Evolutionary conservation across 1,139 yeast genomes (phyloP), one percentile per base, ranked within the genome.

Genomic region (Geotrichum aggregatum): DNA sequence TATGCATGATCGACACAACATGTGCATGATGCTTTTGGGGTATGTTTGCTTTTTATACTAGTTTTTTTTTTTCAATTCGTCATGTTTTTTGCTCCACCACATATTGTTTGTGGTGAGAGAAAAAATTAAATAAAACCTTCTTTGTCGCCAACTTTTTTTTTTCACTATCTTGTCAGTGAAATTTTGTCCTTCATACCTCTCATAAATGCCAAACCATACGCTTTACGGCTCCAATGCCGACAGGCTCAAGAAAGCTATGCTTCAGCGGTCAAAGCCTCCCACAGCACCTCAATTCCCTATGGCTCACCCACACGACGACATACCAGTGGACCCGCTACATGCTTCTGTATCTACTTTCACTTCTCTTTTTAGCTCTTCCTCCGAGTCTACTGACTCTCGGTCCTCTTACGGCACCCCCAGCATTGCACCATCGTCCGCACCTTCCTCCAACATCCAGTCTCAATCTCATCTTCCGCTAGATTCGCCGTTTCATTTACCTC

Each of bases 171-270:
- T n/a, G n/a, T n/a, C n/a, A n/a, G n/a, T n/a, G n/a, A n/a, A n/a
- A n/a, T n/a, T n/a, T n/a, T n/a, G n/a, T n/a, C n/a, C n/a, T n/a
- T n/a, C n/a, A n/a, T n/a, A n/a, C n/a, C n/a, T n/a, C n/a, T n/a
- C n/a, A n/a, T n/a, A n/a, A n/a, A 40, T 40, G 44, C 11, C 44
- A 4, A 40, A 22, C 31, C 31, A 24, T 21, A 40, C 44, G 3
- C 44, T 40, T 13, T 43, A 47, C 16, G 39, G 46, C 18, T 31
- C 40, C 35, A 48, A 48, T 33, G 38, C 44, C 14, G 47, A 48
- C 31, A 28, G 52, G 18, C 47, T 48, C 30, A 48, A 43, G 41
- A 48, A 48, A 26, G 47, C 47, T 22, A 36, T 48, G 47, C 40
- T 44, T n/a, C 52, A 48, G 40, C 52, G 47, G 4, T 14, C 41